A percentile compares a stretch with the other conserved stretches of the same genome.
phyloP scores from a whole-genome alignment of 106 monocot species.

The Posidonia australis region DNA sequence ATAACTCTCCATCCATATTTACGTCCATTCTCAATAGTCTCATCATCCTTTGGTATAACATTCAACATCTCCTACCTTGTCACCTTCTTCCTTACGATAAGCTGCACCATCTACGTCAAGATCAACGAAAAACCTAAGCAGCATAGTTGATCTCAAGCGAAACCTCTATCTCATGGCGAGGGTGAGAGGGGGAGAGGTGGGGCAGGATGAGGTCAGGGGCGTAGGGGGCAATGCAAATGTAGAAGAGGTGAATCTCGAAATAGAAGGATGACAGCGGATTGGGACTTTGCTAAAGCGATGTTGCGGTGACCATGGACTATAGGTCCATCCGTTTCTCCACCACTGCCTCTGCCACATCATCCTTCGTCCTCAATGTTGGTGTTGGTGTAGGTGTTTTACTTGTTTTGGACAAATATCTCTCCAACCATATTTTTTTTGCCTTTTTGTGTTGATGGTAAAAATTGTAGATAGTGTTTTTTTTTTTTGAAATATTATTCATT shows the following conservation, averaged over 20 bases:
- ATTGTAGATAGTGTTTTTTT: too few relatives aligned
- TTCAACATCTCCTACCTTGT: constrained; percentile 31
- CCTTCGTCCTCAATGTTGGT: background rate
- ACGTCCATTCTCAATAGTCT: constrained; percentile 14
- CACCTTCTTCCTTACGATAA: constrained; percentile 32
- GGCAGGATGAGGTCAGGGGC: constrained; percentile 26
- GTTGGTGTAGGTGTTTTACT: too few relatives aligned
- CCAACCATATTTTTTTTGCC: too few relatives aligned
- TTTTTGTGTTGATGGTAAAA: too few relatives aligned
- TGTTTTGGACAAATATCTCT: too few relatives aligned
- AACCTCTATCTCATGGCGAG: constrained; percentile 47
- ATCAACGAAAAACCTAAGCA: constrained; percentile 54
- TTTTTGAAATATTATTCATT: too few relatives aligned
- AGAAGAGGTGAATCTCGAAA: too few relatives aligned
- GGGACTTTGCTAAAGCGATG: too few relatives aligned
- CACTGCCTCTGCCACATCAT: too few relatives aligned
- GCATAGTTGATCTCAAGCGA: constrained; percentile 68
- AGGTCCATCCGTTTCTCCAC: too few relatives aligned
- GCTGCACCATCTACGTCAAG: constrained; percentile 54
- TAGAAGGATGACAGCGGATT: constrained; percentile 23
- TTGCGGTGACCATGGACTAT: background rate
- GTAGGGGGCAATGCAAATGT: constrained; percentile 43
- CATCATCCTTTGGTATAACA: constrained; percentile 61
- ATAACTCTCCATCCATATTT: too few relatives aligned
- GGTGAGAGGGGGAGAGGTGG: constrained; percentile 38